Evolutionary conservation across 2,329 filamentous ascomycete genomes (phyloP), one percentile per base, ranked within the genome.

Genomic region (Rachicladosporium sp.): DNA sequence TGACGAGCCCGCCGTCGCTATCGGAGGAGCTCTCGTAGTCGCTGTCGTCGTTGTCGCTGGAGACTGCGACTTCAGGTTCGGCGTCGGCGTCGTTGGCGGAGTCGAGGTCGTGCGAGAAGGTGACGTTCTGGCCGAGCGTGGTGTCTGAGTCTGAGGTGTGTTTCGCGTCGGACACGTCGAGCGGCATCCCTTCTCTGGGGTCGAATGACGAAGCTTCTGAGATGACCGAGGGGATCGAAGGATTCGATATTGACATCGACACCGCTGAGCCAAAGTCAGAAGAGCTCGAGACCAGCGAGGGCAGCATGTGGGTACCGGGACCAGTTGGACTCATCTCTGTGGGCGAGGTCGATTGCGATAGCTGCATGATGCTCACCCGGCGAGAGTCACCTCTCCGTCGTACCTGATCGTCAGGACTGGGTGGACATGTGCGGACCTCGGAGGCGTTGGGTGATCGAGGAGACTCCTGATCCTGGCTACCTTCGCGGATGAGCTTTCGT

Each of bases 201-300:
- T 60, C 61, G 11, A 64, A 42, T 6, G 66, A 69, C 0, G 67
- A 69, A 30, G 58, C 60, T 30, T 64, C 64, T 1, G 67, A 70
- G n/a, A 63, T 61, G 10, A 67, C 61, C 6, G 68, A 71, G 2
- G 68, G 68, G 15, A 70, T 68, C 1, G 68, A 71, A 8, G 67
- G 67, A 41, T 69, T 66, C 6, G 67, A 70, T 6, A 66, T 64
- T 3, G 65, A 68, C 48, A 67, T 66, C 15, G 68, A 69, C 43
- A 68, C 66, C 30, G 55, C 58, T 3, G 64, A 65, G 8, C 61
- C 62, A 37, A 70, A 64, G 33, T 70, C 67, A 4, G 67, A 70
- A 4, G 66, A 68, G 48, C 62, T 68, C 10, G 66, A 67, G 3
- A 61, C 57, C 37, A 59, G 42, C 3, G 55, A 51, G 10, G 50